Evolutionary conservation across 345 rosid genomes (phyloP).

Genomic region (Eucalyptus curtisii): DNA sequence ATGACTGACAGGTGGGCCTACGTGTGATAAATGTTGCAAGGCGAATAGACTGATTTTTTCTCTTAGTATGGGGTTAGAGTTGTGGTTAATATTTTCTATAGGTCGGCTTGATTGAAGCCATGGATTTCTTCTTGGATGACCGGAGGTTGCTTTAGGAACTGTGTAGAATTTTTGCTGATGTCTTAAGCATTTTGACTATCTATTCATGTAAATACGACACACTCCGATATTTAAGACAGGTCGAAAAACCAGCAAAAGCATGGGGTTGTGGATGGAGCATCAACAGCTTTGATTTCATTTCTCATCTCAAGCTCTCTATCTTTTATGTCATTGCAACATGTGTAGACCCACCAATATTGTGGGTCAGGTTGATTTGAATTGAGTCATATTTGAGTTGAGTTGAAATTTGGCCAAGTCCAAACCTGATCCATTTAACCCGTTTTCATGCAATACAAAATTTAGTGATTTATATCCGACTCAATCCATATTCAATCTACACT

Average conservation of each 20-base stretch:
- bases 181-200: neutral
- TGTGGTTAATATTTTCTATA: too few species aligned
- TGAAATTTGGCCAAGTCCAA: accelerated
- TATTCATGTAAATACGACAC: neutral
- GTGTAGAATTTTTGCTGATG: neutral
- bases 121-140: neutral
- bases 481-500: too few species aligned
- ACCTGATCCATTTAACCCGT: accelerated
- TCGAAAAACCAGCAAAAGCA: neutral
- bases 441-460: too few species aligned
- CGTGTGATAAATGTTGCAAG: too few species aligned
- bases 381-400: too few species aligned
- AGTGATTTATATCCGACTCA: too few species aligned
- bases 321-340: neutral
- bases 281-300: neutral
- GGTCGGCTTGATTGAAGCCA: neutral
- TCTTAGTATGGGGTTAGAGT: too few species aligned
- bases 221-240: accelerated
- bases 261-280: accelerated
- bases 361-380: too few species aligned
- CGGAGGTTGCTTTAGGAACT: neutral
- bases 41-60: too few species aligned
- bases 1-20: too few species aligned
- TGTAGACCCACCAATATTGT: neutral
- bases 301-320: neutral